phyloP scores from a whole-genome alignment of 805 yeast species.

The Kurtzmaniella fragi region DNA sequence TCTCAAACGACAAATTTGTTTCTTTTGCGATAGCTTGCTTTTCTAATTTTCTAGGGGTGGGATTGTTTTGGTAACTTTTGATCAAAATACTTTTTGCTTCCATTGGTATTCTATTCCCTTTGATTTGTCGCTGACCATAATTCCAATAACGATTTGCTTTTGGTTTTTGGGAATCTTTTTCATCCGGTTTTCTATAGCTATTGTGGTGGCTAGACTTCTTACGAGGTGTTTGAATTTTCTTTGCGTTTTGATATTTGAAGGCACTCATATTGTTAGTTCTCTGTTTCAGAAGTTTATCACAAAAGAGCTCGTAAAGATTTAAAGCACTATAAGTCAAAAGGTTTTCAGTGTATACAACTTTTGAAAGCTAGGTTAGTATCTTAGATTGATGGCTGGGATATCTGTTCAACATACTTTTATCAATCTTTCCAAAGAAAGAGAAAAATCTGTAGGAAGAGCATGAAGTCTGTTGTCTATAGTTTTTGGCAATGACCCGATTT shows the following conservation, averaged over 20 bases:
- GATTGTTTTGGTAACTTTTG: constrained; percentile 8
- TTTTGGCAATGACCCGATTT: no score
- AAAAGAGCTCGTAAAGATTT: not conserved
- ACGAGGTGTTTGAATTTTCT: no score
- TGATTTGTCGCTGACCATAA: not conserved
- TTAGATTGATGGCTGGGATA: not conserved
- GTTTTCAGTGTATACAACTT: constrained; percentile 2
- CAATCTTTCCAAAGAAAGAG: no score
- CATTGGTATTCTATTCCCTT: not conserved
- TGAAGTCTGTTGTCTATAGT: no score
- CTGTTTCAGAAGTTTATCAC: not conserved
- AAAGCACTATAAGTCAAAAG: not conserved
- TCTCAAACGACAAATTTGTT: constrained; percentile 19
- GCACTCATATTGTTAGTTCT: no score
- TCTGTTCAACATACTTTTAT: no score
- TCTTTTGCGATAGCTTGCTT: constrained; percentile 21
- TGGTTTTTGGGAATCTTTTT: not conserved
- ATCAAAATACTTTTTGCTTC: constrained; percentile 9
- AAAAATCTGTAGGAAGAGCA: no score
- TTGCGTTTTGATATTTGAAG: no score
- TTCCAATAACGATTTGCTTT: not conserved
- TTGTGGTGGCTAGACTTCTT: no score
- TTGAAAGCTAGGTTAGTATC: constrained; percentile 2
- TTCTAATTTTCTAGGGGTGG: constrained; percentile 22
- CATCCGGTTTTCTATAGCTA: no score